Evolutionary conservation across 2,329 filamentous ascomycete genomes (phyloP), one percentile per base, ranked within the genome.

Genomic region (Pseudodiploospora longispora): DNA sequence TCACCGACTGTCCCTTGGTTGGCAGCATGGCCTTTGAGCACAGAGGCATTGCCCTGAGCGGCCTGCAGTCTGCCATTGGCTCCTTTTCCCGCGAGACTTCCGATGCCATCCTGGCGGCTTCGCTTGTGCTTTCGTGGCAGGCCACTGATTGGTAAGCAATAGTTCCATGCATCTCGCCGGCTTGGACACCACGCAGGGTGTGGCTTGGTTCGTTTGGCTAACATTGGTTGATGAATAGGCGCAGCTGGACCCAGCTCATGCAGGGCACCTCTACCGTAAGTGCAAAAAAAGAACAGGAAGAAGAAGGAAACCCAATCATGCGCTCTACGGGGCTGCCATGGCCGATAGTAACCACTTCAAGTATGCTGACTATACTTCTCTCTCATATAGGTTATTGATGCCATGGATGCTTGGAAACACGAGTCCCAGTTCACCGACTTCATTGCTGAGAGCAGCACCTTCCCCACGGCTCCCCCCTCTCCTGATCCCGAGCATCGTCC

Each of bases 121-220:
- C 91, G 28, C 80, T 96, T 37, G 78, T 97, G 39, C 76, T 98
- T 40, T 94, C 90, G 33, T 97, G 93, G 90, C 91, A 97, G 69
- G 87, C 88, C 44, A 93, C 84, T 48, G 91, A 97, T 70, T 97
- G 90, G 91, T 94, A 76, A 73, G 83, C 45, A 27, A 40, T 32
- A 27, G n/a, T 33, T 19, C 40, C 30, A 40, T 49, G 43, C 33
- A 44, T 32, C 28, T 31, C 31, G 10, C 32, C 35, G 36, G 29
- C 38, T 34, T 32, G 36, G 29, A 42, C 27, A 12, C 19, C 2
- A 19, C 19, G 19, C 19, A 19, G 19, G 19, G 19, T 19, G 19
- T 19, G 19, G 19, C 19, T 19, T 19, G 19, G 19, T 19, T 19
- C 31, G 31, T 30, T 8, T 43, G 41, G 43, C 50, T 61, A 50